Base-by-base conservation (phyloP, 208 protist species). In the Leishmania gerbilli region DNA sequence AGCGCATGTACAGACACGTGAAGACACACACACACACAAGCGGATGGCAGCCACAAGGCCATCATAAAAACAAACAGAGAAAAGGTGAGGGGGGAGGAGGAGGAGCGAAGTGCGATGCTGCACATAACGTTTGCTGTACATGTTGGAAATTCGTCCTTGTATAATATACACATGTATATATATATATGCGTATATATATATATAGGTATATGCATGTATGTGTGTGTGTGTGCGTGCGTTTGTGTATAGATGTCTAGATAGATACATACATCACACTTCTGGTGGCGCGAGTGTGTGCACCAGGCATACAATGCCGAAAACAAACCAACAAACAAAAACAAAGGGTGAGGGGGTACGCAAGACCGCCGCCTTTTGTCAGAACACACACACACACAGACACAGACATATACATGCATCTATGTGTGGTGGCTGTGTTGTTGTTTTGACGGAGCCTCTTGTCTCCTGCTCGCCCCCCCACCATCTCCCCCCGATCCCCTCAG, bases 21-120 rank as follows among this genome's bases (percentile, higher is more conserved):
- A 21, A 65, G 8, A 51, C 27, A 72, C 68, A 55, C 47, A 47
- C 69, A 79, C 69, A 79, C 42, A 65, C 11, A 71, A 17, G 9
- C 6, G 9, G n/a, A 72, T 17, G 62, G 62, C 31, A 7, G 17
- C 51, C 51, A 15, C 11, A 55, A 15, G 51, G 17, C 51, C 17
- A 55, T 55, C 51, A 34, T 5, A 15, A 49, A 58, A 34, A n/a
- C 6, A 40, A 60, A 58, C 2, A 21, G 47, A 21, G 17, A 51
- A 19, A 53, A 34, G 42, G 42, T 19, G 9, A 17, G 42, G 21
- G 51, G 69, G 47, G 37, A 37, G 69, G 47, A 37, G 27, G 47
- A 6, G 62, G 64, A 27, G 42, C 31, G n/a, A 27, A 31, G 9
- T 5, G 17, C 24, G 11, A 19, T 55, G 51, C 15, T 5, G 51